A percentile compares a stretch with the other conserved stretches of the same genome.
phyloP scores from a whole-genome alignment of 352 stramenopile species.

The Globisporangium nodosum region DNA sequence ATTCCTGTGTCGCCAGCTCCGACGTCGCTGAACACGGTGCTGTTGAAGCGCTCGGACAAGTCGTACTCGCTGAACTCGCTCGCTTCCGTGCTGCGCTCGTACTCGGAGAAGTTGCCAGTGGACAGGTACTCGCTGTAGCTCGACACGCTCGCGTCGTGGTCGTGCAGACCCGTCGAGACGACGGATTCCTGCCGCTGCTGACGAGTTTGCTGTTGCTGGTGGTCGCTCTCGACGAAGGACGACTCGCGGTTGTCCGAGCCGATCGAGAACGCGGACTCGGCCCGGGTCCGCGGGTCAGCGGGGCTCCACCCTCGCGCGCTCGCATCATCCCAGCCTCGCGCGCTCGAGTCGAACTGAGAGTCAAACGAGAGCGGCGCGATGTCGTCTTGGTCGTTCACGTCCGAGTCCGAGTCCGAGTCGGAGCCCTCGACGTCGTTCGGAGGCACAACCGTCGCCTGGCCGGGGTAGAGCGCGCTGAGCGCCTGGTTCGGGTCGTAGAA shows the following conservation, averaged over 20 bases:
- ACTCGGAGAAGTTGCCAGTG: constrained; percentile 11
- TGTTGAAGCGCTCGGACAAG: constrained; percentile 18
- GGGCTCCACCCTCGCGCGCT: constrained; percentile 24
- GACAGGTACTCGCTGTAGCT: constrained; percentile 14
- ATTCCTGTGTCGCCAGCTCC: background rate
- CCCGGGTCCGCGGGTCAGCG: constrained; percentile 12
- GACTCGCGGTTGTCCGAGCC: constrained; percentile 3
- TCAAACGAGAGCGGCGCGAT: constrained; percentile 9
- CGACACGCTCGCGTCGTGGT: constrained; percentile 6
- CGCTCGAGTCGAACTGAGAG: constrained; percentile 7
- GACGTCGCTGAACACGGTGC: constrained; percentile 30
- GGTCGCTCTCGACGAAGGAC: background rate
- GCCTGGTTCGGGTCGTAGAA: constrained; percentile 22
- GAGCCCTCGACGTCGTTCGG: constrained; percentile 29
- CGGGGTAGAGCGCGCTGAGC: constrained; percentile 21
- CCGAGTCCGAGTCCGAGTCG: constrained; percentile 24
- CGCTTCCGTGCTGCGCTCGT: constrained; percentile 2
- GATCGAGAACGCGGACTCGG: constrained; percentile 10
- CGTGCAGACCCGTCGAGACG: constrained; percentile 8
- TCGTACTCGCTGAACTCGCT: constrained; percentile 18
- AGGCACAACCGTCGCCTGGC: constrained; percentile 11
- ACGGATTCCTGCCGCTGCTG: constrained; percentile 1
- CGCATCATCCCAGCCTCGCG: constrained; percentile 29
- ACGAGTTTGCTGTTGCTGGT: background rate
- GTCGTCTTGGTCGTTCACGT: constrained; percentile 25